Evolutionary conservation across 1,284 basidiomycete genomes (phyloP).

Genomic region (Phlebopus sp.): DNA sequence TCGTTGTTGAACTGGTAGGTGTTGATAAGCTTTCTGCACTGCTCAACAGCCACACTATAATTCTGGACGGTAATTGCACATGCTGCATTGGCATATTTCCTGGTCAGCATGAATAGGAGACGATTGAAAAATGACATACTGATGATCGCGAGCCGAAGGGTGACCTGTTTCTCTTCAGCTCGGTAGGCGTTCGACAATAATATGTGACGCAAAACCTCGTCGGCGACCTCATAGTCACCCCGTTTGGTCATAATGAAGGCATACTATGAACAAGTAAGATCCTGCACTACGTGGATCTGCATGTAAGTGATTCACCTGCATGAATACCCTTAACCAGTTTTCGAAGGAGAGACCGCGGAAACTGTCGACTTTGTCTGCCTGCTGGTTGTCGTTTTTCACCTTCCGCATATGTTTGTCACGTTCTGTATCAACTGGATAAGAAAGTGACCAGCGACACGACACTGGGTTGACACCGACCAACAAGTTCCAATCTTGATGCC

Average conservation of each 20-base stretch:
- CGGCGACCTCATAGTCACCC: conserved; percentile 64
- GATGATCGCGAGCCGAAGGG: conserved; percentile 69
- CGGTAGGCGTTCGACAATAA: conserved; percentile 77
- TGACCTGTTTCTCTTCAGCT: conserved; percentile 60
- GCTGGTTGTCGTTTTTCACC: conserved; percentile 35
- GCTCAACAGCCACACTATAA: conserved; percentile 61
- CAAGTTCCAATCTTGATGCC: conserved; percentile 69
- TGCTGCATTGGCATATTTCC: conserved; percentile 42
- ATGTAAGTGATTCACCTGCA: conserved; percentile 59
- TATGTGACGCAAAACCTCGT: conserved; percentile 81
- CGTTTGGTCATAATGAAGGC: conserved; percentile 75
- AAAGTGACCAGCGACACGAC: not conserved
- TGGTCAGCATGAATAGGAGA: not conserved
- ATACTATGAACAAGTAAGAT: conserved; percentile 53
- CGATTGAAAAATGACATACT: conserved; percentile 44
- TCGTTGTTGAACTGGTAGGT: conserved; percentile 80
- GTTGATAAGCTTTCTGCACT: conserved; percentile 70
- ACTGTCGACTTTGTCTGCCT: conserved; percentile 42
- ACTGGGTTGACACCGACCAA: conserved; percentile 45
- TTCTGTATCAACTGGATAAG: conserved; percentile 34
- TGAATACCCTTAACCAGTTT: conserved; percentile 82
- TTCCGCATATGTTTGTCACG: conserved; percentile 43
- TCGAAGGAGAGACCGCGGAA: conserved; percentile 86
- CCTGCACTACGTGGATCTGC: not conserved
- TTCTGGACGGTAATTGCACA: conserved; percentile 63